Conservation (phyloP, 768 basidiomycete species). For the Collybia mongolica region DNA sequence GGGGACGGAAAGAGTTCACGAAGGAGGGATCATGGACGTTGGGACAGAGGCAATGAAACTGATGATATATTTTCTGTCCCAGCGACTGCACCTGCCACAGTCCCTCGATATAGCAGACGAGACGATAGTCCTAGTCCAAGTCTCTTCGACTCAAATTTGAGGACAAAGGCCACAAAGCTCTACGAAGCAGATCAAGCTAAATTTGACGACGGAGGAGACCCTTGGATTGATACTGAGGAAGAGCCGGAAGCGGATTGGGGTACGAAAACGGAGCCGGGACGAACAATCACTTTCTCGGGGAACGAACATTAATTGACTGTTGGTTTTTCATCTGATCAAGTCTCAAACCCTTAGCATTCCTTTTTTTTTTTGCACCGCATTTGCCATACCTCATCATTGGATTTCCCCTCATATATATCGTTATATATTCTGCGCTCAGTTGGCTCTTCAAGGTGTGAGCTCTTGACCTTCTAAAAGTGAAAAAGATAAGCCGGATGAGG, state of each 20-base stretch:
- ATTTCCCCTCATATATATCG: neutral
- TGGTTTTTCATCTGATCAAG: neutral
- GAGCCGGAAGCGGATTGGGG: constrained; percentile 2
- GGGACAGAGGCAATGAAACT: neutral
- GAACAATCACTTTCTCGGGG: neutral
- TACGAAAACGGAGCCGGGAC: neutral
- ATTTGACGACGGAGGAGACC: constrained; percentile 1
- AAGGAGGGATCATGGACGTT: neutral
- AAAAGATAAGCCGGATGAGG: no score
- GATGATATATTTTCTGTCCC: neutral
- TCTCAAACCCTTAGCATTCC: no score
- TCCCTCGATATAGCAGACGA: neutral
- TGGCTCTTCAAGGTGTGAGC: no score
- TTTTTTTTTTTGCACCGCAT: neutral
- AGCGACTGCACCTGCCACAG: neutral
- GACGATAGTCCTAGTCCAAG: neutral
- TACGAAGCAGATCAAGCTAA: neutral
- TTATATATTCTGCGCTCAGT: neutral
- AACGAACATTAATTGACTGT: constrained; percentile 4
- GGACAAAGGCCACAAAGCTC: neutral
- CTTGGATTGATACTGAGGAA: constrained; percentile 5
- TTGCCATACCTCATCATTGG: constrained; percentile 1
- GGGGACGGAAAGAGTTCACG: neutral
- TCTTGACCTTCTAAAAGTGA: no score
- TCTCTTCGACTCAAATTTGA: neutral